These are phyloP conservation scores for Anisodus tanguticus DNA, from an alignment of 257 asterid species.

Conservation along the genomic window DNA sequence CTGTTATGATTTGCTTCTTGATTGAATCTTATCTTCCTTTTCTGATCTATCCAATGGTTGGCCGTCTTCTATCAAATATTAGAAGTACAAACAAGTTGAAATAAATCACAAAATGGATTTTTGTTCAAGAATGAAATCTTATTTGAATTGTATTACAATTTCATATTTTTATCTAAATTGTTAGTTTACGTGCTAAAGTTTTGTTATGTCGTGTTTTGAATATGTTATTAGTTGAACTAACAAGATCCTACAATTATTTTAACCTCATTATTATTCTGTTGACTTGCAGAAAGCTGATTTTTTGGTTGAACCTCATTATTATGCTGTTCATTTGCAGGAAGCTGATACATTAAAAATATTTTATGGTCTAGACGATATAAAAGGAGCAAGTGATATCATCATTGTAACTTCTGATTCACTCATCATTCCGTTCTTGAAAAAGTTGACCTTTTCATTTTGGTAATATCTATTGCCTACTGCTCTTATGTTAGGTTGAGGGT, in stretches of 20 bases:
- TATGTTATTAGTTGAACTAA: not conserved
- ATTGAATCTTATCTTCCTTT: not conserved
- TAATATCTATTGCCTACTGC: conserved; percentile 31
- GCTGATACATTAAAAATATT: conserved; percentile 73
- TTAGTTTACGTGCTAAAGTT: not conserved
- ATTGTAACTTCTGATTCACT: conserved; percentile 57
- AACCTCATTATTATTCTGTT: not conserved
- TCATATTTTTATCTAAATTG: not conserved
- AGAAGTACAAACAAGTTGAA: not conserved
- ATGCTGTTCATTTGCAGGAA: conserved; percentile 62
- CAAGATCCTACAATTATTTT: not conserved
- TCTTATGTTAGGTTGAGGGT: conserved; percentile 80
- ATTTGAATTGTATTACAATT: not conserved
- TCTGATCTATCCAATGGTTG: not conserved
- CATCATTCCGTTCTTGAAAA: conserved; percentile 4
- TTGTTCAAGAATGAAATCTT: too few relatives aligned
- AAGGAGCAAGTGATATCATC: conserved; percentile 80
- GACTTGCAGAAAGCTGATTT: not conserved
- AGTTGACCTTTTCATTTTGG: conserved; percentile 22
- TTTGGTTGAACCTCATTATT: conserved; percentile 31
- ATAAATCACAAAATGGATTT: too few relatives aligned
- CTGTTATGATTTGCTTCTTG: not conserved
- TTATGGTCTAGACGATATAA: conserved; percentile 91
- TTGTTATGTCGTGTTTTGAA: not conserved
- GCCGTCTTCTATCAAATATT: not conserved